Base-by-base conservation (phyloP, 208 protist genomes). In the Crithidia thermophila region DNA sequence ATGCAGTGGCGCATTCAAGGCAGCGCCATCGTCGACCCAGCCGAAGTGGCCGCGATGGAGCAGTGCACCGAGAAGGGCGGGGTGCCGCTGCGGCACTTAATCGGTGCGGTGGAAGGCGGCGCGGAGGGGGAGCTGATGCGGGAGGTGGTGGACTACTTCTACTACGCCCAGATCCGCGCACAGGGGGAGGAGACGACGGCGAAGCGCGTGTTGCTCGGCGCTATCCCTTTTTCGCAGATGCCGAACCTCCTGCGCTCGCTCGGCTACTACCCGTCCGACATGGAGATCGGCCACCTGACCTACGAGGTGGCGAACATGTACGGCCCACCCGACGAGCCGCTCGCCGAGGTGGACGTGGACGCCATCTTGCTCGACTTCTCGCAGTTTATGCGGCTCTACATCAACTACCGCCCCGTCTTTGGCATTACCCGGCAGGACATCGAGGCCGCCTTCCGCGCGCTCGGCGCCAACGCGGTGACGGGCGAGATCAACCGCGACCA, bases 111-210 rank as follows among this genome's bases (percentile, higher is more conserved):
- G n/a, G 93, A 98, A 66, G 97, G 97, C 45, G 97, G 95, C 8
- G 60, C 65, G 18, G 81, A 95, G 0, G 95, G 95, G 4, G 69
- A 86, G 34, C 75, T 98, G 52, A 97, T 97, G 89, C 77, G 94
- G 71, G 94, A 98, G 63, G 94, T 98, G 58, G 78, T 97, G 42
- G 93, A 98, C 69, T 98, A 98, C 82, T 98, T 98, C 72, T 98
- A 98, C 87, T 98, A 98, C 81, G 97, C 96, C 3, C 96, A 98
- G 66, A 96, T 98, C 65, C 79, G 92, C 28, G 75, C 88, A 36
- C 97, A 98, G 65, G 97, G 97, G 4, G 97, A 98, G 77, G 92
- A 97, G 52, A 97, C 94, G 10, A 98, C 92, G 1, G 86, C 87
- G 47, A 93, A 94, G 80, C 87, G 94, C 28, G 84, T 91, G 51